Evolutionary conservation across 2,329 filamentous ascomycete species (phyloP), one percentile per base, ranked within the genome.

Genomic region (Paracoccidioides lutzii): DNA sequence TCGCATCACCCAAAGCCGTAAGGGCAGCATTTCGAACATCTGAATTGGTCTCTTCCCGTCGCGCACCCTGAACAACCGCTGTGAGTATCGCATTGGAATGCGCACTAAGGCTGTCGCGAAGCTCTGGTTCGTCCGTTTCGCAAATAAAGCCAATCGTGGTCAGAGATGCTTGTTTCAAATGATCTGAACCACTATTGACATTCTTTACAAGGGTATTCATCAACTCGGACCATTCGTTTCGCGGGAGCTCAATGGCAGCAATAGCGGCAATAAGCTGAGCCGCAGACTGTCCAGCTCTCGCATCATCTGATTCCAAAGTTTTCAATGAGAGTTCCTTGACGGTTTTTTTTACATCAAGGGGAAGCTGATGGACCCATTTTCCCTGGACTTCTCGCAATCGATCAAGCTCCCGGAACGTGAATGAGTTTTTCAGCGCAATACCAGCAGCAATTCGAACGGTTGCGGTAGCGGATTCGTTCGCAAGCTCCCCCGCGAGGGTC

Each of bases 101-200:
- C 63, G 84, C 78, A 61, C 87, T 79, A 66, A 96, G 75, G 70
- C 86, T 84, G 59, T 87, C 81, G 62, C 93, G 82, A 53, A 98
- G 81, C 59, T 96, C 90, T 51, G 81, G 69, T 68, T 98, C 93
- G 67, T 95, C 89, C 64, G 87, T 91, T 73, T 98, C 93, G 79
- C 93, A 98, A 66, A 98, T 91, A 76, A 93, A 98, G 64, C 93
- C 93, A 71, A 98, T 96, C n/a, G 91, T 86, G 57, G 89, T 91
- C 67, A 98, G 77, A 46, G 91, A 97, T 44, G 90, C 81, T 76
- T 96, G 90, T 79, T 97, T 98, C 71, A 95, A 83, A 74, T 90
- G 83, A 68, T 90, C 86, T 65, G 79, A 81, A 62, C 91, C 93
- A 62, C 84, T 82, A 70, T 88, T 91, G 62, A 98, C 90, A 71